Evolutionary conservation across 768 basidiomycete species (phyloP), one percentile per base, ranked within the genome.

Genomic region (Lactarius sanguifluus): DNA sequence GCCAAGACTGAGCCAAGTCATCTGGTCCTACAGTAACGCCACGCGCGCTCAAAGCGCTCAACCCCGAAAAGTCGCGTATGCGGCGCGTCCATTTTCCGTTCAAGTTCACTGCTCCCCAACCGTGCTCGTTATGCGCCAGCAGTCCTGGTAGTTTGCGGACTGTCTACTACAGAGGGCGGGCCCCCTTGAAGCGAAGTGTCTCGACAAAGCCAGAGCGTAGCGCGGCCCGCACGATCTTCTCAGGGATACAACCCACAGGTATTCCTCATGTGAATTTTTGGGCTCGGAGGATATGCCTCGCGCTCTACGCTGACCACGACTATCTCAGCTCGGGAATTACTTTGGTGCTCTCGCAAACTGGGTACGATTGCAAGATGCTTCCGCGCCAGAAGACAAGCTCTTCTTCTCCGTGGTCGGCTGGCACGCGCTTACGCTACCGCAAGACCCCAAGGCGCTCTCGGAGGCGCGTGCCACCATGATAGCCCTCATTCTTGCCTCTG

Each of bases 201-300:
- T 43, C 61, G 13, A 59, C 62, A 30, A 54, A 36, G n/a, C 41
- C 65, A 54, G 45, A 52, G 23, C 50, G 13, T 52, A 13, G 25
- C 15, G 20, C 61, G 3, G 52, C 61, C 0, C 75, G 84, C 16
- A 80, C 87, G 57, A 79, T 96, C 43, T 90, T 98, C 75, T 94
- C 92, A 15, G 96, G 94, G 4, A 96, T 98, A 36, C 96, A 96
- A 73, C 96, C 96, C 0, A 96, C 96, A 2, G 92, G 94, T 0
- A 85, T 90, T 3, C 92, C 93, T 57, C 94, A 96, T 78, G 94
- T 95, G 76, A 71, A 84, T 74, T 36, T 8, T 61, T 8, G 10
- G 2, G 2, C 20, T 43, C 25, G 54, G 5, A 45, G 16, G 30
- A 28, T 16, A 5, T n/a, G 25, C 43, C 36, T 23, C 47, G 47